These are phyloP conservation scores for Cutaneotrichosporon sp. DNA, from an alignment of 1,284 basidiomycete genomes.

Conservation along the genomic window DNA sequence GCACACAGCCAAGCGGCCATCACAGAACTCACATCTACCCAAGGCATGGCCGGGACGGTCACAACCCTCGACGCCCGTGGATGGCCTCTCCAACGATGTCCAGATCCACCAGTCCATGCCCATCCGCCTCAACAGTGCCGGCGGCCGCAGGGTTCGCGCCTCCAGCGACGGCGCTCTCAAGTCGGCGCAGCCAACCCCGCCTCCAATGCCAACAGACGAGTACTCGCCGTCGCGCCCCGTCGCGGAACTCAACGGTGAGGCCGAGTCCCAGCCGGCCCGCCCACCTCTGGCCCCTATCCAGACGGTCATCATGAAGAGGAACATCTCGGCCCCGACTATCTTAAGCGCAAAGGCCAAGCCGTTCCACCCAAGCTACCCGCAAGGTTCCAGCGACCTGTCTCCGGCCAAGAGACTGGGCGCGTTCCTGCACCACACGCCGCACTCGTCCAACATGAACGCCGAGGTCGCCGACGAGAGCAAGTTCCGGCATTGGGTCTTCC, in stretches of 20 bases:
- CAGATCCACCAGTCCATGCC: constrained; percentile 22
- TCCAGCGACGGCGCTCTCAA: constrained; percentile 3
- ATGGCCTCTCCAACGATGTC: constrained; percentile 8
- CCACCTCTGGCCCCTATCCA: not conserved
- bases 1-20: constrained; percentile 23
- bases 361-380: constrained; percentile 11
- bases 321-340: not conserved
- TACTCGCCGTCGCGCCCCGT: not conserved
- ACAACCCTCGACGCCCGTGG: constrained; percentile 14
- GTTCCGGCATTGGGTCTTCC: constrained; percentile 26
- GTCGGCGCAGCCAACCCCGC: not conserved
- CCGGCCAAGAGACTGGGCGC: constrained; percentile 2
- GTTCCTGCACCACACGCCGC: not conserved
- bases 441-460: not conserved
- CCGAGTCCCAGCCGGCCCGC: not conserved
- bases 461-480: constrained; percentile 11
- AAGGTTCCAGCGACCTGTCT: not conserved
- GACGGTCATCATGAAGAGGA: not conserved
- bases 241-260: not conserved
- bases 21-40: constrained; percentile 26
- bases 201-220: not conserved
- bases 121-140: constrained; percentile 4
- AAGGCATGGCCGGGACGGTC: constrained; percentile 6
- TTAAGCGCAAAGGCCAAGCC: constrained; percentile 18
- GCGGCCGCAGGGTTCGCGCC: not conserved